Evolutionary conservation across 164 flowering plant species (phyloP), one percentile per base, ranked within the genome.

Genomic region (Magnolia officinalis): DNA sequence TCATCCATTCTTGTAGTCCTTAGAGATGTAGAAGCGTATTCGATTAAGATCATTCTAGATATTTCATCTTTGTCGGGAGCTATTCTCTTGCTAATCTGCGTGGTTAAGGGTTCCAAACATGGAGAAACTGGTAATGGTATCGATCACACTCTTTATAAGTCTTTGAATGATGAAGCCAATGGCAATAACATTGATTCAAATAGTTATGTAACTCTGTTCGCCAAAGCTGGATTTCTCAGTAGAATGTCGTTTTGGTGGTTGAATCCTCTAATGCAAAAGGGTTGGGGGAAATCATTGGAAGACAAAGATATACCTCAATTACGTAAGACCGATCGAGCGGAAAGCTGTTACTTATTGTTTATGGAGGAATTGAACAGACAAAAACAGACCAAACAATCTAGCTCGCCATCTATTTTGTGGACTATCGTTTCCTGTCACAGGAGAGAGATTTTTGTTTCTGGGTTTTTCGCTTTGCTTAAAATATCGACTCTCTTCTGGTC

Each of bases 181-280:
- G 81, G 68, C 14, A 75, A 65, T 21, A 63, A 73, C 26, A 55
- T 14, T 18, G 73, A 77, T 76, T 55, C 75, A 5, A 70, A 64
- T 68, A 79, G 31, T 21, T 31, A 78, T 73, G 84, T 87, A 6
- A 87, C 91, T 63, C 87, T 87, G 5, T 89, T 90, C 75, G 79
- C 86, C 45, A 72, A 65, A 63, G 91, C 93, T 26, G 89, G 91
- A 2, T 74, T 89, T 45, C 63, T 88, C 8, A 86, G 86, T 72
- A 77, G 21, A 49, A 74, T 88, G 80, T 67, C 90, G 16, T 92
- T 92, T 80, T 86, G 89, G 93, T 92, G 94, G 96, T 52, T 92
- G 79, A 90, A 86, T 84, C 80, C 93, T 1, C 49, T 92, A 73
- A 75, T 92, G 87, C 84, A 80, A 73, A 84, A 75, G 49, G 96